Evolutionary conservation across 2,329 filamentous ascomycete genomes (phyloP), one percentile per base, ranked within the genome.

Genomic region (Arthrobotrys musiformis): DNA sequence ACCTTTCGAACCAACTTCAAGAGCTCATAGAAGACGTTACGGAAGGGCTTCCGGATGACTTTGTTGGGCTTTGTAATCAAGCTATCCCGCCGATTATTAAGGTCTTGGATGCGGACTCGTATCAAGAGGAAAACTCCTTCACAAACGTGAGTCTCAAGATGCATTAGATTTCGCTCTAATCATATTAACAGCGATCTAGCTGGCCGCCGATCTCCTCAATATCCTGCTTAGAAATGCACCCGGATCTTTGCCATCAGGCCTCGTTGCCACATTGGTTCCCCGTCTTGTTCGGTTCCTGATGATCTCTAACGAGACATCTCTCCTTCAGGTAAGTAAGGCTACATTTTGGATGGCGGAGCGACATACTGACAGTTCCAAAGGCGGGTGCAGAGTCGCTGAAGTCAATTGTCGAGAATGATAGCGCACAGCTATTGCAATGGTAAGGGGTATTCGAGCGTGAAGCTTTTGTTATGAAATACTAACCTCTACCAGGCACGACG

Each of bases 11-110:
- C 85, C 86, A 97, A 62, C 91, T 98, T 24, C 91, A 89, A 37
- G 95, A 99, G 84, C 90, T 93, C 0, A 97, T 99, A 81, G 94
- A 98, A 83, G 93, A 95, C 48, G 90, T 97, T 70, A 91, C 91
- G 1, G 89, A 90, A 13, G 85, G 85, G 77, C 89, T 89, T 22
- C 85, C 87, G 5, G 89, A 92, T 7, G 88, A 90, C 0, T 99
- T 94, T 83, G 87, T 90, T 58, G 89, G 89, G 9, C 87, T 99
- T 5, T 97, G 94, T 82, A 86, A 89, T 80, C 97, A 94, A 83
- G 92, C 97, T 4, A 85, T 98, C 7, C 95, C 95, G 11, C 93
- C 93, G 0, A 85, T 99, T 60, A 97, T 90, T 17, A 93, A 92
- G 28, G 93, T 94, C 11, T 94, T 98, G 82, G 93, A 97, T 82